Conservation (phyloP, 2,329 filamentous ascomycete species). For the Diaporthe sp. region DNA sequence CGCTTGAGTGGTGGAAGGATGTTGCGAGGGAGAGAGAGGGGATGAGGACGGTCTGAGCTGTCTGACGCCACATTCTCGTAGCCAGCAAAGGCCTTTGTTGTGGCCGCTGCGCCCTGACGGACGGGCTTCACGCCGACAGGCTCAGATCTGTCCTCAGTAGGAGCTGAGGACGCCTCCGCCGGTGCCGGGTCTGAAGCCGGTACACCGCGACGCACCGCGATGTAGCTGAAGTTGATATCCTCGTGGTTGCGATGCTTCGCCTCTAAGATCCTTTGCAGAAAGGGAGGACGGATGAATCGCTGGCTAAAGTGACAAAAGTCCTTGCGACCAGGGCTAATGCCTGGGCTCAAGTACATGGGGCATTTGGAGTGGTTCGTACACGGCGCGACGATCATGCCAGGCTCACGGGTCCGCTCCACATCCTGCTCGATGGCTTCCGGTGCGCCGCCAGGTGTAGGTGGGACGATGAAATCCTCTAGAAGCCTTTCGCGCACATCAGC, state of each 20-base stretch:
- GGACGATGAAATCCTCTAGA: conserved; percentile 80
- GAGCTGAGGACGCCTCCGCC: conserved; percentile 47
- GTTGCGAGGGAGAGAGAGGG: conserved; percentile 82
- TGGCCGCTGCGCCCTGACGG: conserved; percentile 67
- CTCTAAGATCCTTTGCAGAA: conserved; percentile 82
- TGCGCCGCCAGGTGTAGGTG: conserved; percentile 60
- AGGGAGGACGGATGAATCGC: conserved; percentile 86
- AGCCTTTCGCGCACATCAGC: conserved; percentile 86
- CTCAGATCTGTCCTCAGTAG: conserved; percentile 53
- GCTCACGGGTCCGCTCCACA: conserved; percentile 63
- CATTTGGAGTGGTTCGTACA: conserved; percentile 93
- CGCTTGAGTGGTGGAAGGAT: conserved; percentile 89
- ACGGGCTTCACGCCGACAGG: conserved; percentile 49
- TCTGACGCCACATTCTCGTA: conserved; percentile 67
- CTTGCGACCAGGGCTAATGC: conserved; percentile 80
- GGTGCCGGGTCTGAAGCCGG: conserved; percentile 46
- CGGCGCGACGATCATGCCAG: conserved; percentile 76
- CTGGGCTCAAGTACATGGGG: conserved; percentile 86
- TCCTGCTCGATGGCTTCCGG: conserved; percentile 59
- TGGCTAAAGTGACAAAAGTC: conserved; percentile 95
- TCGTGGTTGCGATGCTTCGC: conserved; percentile 84
- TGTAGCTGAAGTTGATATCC: conserved; percentile 90
- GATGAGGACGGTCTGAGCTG: conserved; percentile 58
- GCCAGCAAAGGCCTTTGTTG: conserved; percentile 78
- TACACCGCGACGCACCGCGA: conserved; percentile 85